Evolutionary conservation across 208 protist genomes (phyloP), one percentile per base, ranked within the genome.

Genomic region (Trypanosoma grayi): DNA sequence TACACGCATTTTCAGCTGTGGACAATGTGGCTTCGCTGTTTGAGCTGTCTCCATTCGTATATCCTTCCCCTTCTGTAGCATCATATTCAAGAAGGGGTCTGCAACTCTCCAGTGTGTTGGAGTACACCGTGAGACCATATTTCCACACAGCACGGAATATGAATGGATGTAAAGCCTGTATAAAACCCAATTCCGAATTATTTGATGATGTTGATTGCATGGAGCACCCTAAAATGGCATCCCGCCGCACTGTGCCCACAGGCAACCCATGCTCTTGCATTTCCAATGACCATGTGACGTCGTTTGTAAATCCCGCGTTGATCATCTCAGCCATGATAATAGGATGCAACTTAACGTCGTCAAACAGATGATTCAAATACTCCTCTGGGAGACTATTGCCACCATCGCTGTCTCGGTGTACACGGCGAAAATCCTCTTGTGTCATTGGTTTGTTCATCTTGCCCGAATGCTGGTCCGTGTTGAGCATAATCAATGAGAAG

Each of bases 401-500:
- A 54, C 98, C 91, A 81, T 99, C 97, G 63, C 98, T 98, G 64
- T 93, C 92, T n/a, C 88, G 77, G 77, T 98, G 98, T 77, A 98
- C 98, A 39, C 70, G 77, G 33, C 94, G 55, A 71, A 98, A 99
- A 53, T 97, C 93, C 8, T 77, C 77, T 30, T 90, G 66, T 36
- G 94, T 97, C 89, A 99, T 98, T 60, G 95, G 96, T 24, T 95
- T 90, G 27, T 86, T 79, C 25, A 98, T 77, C 57, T 92, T 88
- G 22, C 92, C 88, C 11, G 88, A 98, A 77, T 99, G 98, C 59
- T 96, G 81, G 70, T 99, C 98, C 0, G 98, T 99, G 78, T 99
- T 98, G n/a, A 99, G 90, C 96, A 99, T 99, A 53, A 99, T 99
- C 44, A 99, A 95, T 20, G 95, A 93, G 73, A 98, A 99, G 11